These are phyloP conservation scores for Pichia sp. DNA, from an alignment of 1,139 yeast species.

Conservation along the genomic window DNA sequence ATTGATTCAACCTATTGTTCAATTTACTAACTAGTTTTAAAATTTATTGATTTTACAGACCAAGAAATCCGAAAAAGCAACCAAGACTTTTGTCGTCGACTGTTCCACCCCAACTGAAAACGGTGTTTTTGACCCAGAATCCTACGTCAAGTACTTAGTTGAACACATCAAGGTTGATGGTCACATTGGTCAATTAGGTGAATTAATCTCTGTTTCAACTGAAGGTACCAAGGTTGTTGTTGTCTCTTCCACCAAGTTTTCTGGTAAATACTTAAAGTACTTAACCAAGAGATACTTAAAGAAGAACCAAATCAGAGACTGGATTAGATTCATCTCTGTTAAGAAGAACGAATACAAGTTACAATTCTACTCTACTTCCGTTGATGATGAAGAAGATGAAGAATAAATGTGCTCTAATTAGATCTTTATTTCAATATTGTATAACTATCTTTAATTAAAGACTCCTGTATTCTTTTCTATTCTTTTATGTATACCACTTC, in stretches of 20 bases:
- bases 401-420: constrained; percentile 41
- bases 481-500: background rate
- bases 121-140: constrained; percentile 96
- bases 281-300: constrained; percentile 98
- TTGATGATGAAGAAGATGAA: constrained; percentile 78
- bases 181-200: constrained; percentile 95
- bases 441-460: constrained; percentile 4
- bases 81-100: constrained; percentile 93
- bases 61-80: constrained; percentile 40
- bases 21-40: constrained; percentile 26
- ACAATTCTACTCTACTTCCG: constrained; percentile 98
- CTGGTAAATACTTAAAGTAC: constrained; percentile 99
- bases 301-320: constrained; percentile 99
- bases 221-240: constrained; percentile 82
- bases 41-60: constrained; percentile 21
- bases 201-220: constrained; percentile 80
- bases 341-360: constrained; percentile 96
- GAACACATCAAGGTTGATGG: constrained; percentile 99
- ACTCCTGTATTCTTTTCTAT: constrained; percentile 11
- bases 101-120: constrained; percentile 96
- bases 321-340: constrained; percentile 98
- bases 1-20: constrained; percentile 2
- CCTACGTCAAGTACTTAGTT: constrained; percentile 95
- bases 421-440: background rate
- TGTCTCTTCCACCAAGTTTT: constrained; percentile 90